A percentile compares a stretch with the other conserved stretches of the same genome.
phyloP scores from a whole-genome alignment of 1,284 basidiomycete species.

The Cryptococcus neoformans region DNA sequence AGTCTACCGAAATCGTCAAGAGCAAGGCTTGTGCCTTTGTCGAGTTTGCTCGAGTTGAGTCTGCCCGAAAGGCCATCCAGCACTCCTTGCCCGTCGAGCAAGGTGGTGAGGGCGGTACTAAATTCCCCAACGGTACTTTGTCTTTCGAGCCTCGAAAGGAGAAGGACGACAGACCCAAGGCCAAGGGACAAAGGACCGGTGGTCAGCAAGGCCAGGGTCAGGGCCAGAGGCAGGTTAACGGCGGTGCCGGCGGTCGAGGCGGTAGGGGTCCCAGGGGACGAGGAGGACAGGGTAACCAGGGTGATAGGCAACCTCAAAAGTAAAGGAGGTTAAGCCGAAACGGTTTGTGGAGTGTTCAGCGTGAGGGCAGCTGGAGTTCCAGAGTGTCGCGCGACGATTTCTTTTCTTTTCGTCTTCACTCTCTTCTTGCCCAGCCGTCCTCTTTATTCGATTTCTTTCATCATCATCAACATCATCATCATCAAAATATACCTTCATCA shows the following conservation, averaged over 20 bases:
- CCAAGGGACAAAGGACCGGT: slow-evolving; percentile 8
- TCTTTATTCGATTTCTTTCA: too few species aligned
- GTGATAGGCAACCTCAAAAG: slow-evolving; percentile 3
- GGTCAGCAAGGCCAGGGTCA: slow-evolving; percentile 2
- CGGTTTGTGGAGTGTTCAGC: too few species aligned
- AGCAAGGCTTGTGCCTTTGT: slow-evolving; percentile 90
- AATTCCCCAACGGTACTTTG: slow-evolving; percentile 63
- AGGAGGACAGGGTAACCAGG: slow-evolving; percentile 12
- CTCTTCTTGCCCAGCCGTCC: too few species aligned
- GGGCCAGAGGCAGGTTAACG: neutral
- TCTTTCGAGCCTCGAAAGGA: slow-evolving; percentile 87
- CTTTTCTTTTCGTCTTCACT: too few species aligned
- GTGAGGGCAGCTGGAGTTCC: too few species aligned
- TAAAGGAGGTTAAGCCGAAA: too few species aligned
- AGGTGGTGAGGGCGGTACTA: slow-evolving; percentile 86
- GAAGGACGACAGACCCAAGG: slow-evolving; percentile 61
- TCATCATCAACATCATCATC: too few species aligned
- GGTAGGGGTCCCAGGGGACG: slow-evolving; percentile 5
- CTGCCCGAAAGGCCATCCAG: slow-evolving; percentile 78
- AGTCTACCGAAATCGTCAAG: slow-evolving; percentile 85
- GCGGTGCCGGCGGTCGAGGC: slow-evolving; percentile 4
- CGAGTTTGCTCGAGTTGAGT: slow-evolving; percentile 76
- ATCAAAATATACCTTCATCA: too few species aligned
- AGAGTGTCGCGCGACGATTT: too few species aligned
- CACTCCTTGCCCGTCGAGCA: slow-evolving; percentile 62